Percentiles rank a stretch among this genome's conserved stretches.
Evolutionary conservation across 768 basidiomycete genomes (phyloP).

Genomic region (Basidioascus undulatus): DNA sequence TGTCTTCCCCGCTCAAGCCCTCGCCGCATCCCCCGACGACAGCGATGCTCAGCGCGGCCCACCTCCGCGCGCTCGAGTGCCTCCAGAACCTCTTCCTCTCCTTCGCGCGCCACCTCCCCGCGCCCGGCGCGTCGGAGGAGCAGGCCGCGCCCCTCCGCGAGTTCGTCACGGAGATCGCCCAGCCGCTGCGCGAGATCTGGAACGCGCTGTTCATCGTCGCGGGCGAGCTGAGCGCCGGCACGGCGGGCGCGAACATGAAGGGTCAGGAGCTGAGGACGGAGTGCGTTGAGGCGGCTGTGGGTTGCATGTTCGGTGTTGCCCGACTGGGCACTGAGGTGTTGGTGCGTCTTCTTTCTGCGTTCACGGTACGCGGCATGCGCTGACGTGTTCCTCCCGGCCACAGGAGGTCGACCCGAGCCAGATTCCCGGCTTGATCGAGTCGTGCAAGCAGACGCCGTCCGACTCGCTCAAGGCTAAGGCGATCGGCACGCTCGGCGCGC

Average conservation of each 20-base stretch:
- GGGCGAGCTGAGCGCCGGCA: conserved; percentile 32
- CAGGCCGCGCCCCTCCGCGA: conserved; percentile 21
- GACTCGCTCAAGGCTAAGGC: conserved; percentile 41
- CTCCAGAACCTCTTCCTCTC: conserved; percentile 73
- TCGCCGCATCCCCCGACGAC: conserved; percentile 75
- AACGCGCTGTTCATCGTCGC: conserved; percentile 39
- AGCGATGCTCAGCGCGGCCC: conserved; percentile 56
- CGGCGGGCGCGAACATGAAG: conserved; percentile 20
- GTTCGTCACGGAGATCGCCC: conserved; percentile 4
- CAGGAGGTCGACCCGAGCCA: conserved; percentile 37
- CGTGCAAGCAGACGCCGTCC: conserved; percentile 34
- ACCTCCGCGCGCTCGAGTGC: conserved; percentile 65
- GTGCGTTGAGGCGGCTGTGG: background rate
- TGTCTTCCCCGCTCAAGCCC: conserved; percentile 17
- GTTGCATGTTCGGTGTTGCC: background rate
- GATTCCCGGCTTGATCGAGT: conserved; percentile 30
- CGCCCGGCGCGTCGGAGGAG: conserved; percentile 24
- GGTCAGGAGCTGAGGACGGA: conserved; percentile 29
- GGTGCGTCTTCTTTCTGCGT: too few relatives aligned
- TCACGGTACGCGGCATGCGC: too few relatives aligned
- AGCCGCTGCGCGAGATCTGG: conserved; percentile 27
- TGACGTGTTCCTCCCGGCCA: conserved; percentile 15
- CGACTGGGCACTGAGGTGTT: background rate
- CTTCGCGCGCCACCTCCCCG: conserved; percentile 31
- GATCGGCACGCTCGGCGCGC: conserved; percentile 60